A percentile compares a stretch with the other conserved stretches of the same genome.
These are phyloP conservation scores for Clavispora fructus DNA, from an alignment of 805 yeast species.

Conservation along the genomic window DNA sequence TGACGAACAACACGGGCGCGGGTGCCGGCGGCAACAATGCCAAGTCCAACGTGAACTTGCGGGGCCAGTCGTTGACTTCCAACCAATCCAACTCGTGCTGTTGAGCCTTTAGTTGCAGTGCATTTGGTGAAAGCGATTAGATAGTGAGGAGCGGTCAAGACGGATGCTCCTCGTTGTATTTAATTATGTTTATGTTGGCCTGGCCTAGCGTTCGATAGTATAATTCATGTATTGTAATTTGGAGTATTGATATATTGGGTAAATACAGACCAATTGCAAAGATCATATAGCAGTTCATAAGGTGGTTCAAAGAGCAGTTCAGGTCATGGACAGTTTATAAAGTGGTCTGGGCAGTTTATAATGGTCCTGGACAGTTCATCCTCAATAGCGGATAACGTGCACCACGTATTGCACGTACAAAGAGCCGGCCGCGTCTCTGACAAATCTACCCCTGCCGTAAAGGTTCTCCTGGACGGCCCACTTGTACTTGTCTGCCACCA, in stretches of 20 bases:
- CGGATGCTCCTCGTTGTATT: neutral
- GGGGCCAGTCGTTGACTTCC: conserved; percentile 55
- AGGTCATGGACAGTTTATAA: too few relatives aligned
- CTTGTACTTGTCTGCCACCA: conserved; percentile 36
- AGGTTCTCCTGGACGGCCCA: conserved; percentile 50
- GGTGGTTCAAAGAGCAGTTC: too few relatives aligned
- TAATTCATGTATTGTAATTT: neutral
- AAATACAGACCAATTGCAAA: too few relatives aligned
- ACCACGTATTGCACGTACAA: conserved; percentile 53
- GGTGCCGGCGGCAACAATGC: conserved; percentile 29
- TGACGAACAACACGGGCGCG: conserved; percentile 60
- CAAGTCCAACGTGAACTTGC: conserved; percentile 65
- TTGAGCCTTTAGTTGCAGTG: conserved; percentile 8
- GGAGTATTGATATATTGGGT: too few relatives aligned
- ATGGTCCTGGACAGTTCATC: too few relatives aligned
- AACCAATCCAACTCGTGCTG: conserved; percentile 38
- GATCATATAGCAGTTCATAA: too few relatives aligned
- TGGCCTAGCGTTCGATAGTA: neutral
- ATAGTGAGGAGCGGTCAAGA: neutral
- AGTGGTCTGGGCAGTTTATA: too few relatives aligned
- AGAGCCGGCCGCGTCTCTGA: conserved; percentile 40
- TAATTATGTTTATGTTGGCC: neutral
- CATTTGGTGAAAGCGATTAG: neutral
- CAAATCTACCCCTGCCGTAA: conserved; percentile 56
- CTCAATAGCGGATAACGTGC: conserved; percentile 30